Percentiles rank a stretch among this genome's conserved stretches.
Conservation (phyloP, 331 rosid species). For the Rosa hybrid region DNA sequence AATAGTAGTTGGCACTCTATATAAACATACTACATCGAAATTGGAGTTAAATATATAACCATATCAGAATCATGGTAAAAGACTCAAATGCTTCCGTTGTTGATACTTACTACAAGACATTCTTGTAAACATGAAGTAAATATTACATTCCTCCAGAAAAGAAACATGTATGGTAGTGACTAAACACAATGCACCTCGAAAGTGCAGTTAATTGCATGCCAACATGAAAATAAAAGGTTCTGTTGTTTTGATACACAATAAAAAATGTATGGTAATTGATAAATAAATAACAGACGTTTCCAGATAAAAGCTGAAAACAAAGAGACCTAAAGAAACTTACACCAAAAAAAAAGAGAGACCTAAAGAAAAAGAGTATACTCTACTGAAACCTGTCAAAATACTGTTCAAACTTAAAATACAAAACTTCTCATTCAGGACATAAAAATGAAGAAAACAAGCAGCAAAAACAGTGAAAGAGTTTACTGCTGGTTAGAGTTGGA, state of each 20-base stretch:
- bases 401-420: background rate
- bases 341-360: conserved; percentile 2
- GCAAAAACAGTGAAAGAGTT: conserved; percentile 1
- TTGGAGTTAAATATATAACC: background rate
- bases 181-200: background rate
- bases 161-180: background rate
- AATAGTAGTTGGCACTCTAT: background rate
- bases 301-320: conserved; percentile 9
- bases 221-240: background rate
- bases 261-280: background rate
- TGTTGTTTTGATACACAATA: conserved; percentile 14
- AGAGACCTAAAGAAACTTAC: conserved; percentile 4
- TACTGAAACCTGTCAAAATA: background rate
- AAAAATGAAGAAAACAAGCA: conserved; percentile 21
- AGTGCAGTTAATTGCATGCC: background rate
- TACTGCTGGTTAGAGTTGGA: conserved; percentile 26
- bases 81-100: background rate
- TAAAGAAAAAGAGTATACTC: background rate
- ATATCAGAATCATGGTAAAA: background rate
- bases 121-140: background rate
- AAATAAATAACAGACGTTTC: conserved; percentile 1
- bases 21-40: background rate
- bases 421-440: background rate
- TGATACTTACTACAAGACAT: background rate
- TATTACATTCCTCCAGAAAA: background rate